Conservation (phyloP, 2,329 filamentous ascomycete genomes). For the Cadophora luteo-olivacea region DNA sequence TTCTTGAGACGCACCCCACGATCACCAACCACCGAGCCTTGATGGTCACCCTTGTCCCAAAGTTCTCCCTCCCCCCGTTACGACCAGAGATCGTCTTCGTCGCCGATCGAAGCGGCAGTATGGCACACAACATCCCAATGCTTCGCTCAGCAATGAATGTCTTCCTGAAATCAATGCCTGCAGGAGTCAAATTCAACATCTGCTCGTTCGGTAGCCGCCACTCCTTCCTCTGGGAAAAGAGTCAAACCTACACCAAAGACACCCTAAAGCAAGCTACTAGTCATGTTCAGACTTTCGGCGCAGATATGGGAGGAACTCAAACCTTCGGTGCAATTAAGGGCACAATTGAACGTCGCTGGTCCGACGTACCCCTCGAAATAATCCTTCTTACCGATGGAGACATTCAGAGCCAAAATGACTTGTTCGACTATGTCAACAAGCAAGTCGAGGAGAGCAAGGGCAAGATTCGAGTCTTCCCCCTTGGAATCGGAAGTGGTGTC, state of each 20-base stretch:
- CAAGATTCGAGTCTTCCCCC: slow-evolving; percentile 57
- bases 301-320: slow-evolving; percentile 61
- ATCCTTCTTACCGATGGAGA: slow-evolving; percentile 64
- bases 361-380: slow-evolving; percentile 58
- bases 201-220: slow-evolving; percentile 65
- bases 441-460: slow-evolving; percentile 50
- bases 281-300: slow-evolving; percentile 51
- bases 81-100: slow-evolving; percentile 73
- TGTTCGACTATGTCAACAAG: slow-evolving; percentile 55
- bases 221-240: slow-evolving; percentile 56
- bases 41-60: slow-evolving; percentile 75
- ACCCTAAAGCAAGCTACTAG: slow-evolving; percentile 51
- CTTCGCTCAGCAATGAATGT: slow-evolving; percentile 63
- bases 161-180: slow-evolving; percentile 69
- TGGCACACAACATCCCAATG: slow-evolving; percentile 60
- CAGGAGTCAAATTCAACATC: slow-evolving; percentile 72
- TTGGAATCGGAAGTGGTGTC: slow-evolving; percentile 59
- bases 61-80: slow-evolving; percentile 64
- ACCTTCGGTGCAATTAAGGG: slow-evolving; percentile 55
- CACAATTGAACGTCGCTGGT: slow-evolving; percentile 51
- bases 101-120: slow-evolving; percentile 74
- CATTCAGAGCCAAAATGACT: slow-evolving; percentile 53
- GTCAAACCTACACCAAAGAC: slow-evolving; percentile 53
- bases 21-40: slow-evolving; percentile 67
- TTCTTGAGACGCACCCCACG: slow-evolving; percentile 70